Evolutionary conservation across 2,329 filamentous ascomycete genomes (phyloP), one percentile per base, ranked within the genome.

Genomic region (Dothideomycetidae sp.): DNA sequence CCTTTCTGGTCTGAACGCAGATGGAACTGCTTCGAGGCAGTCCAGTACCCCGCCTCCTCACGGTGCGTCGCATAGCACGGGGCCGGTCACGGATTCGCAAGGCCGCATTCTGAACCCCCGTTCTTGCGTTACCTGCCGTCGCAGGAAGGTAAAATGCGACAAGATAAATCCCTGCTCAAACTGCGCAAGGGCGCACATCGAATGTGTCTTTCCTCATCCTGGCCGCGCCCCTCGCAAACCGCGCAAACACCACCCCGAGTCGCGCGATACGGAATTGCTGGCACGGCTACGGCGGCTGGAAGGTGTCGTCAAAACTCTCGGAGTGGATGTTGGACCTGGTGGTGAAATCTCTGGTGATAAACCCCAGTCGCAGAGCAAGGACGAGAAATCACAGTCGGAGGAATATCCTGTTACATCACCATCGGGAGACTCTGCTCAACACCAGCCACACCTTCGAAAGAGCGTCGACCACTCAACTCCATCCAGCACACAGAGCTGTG

Each of bases 151-250:
- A 38, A 78, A 78, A 50, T 85, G 80, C 64, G 78, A 85, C 61
- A 84, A 84, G 61, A 68, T 72, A 49, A 73, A 81, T 63, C 77
- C 79, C 11, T 85, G 80, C 56, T 73, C 73, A 48, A 84, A 85
- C 54, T 85, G 80, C 54, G 70, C 71, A 29, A 72, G 77, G 45
- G 77, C 76, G 29, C 62, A 75, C 48, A 79, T 79, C 41, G 71
- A 78, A 47, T 85, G 80, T 55, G 62, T 82, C 33, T 85, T 81
- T 51, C 80, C 80, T 1, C 75, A 78, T 2, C 80, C 80, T 1
- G 80, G 79, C 7, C 69, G 80, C 39, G 78, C 79, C 4, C 79
- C 78, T 7, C 67, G 79, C 29, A 75, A 79, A 47, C 68, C 71
- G 42, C 68, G 76, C 18, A 80, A 78, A 51, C 21, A 26, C n/a